Conservation (phyloP, 306 rosid genomes). For the Canavalia gladiata region DNA sequence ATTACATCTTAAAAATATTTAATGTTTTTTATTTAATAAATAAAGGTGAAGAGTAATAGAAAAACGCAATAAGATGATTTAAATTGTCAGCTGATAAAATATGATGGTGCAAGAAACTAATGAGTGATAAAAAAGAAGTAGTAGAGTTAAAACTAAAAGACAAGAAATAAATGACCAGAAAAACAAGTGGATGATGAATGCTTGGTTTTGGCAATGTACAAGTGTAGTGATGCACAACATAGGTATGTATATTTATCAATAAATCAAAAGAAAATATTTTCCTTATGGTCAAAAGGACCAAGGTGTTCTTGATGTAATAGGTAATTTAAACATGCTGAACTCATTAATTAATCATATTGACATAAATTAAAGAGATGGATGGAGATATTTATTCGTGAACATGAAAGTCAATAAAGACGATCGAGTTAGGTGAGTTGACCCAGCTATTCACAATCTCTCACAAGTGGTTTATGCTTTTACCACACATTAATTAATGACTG, state of each 20-base stretch:
- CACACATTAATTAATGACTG: constrained; percentile 1
- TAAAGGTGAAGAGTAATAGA: no score
- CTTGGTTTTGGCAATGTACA: constrained; percentile 18
- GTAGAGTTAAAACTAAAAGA: not conserved
- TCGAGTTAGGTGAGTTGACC: constrained; percentile 43
- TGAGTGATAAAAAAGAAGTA: no score
- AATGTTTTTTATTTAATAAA: no score
- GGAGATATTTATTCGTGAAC: not conserved
- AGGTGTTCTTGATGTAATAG: not conserved
- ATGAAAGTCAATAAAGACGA: constrained; percentile 48
- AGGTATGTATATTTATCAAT: not conserved
- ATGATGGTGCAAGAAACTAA: no score
- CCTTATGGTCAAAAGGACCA: not conserved
- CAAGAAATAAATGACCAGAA: not conserved
- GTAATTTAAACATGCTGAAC: not conserved
- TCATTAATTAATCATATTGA: not conserved
- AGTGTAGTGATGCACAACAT: not conserved
- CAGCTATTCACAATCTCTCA: not conserved
- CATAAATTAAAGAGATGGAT: not conserved
- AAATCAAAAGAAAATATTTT: not conserved
- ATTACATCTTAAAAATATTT: no score
- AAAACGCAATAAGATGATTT: no score
- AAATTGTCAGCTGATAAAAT: no score
- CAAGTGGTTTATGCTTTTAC: not conserved
- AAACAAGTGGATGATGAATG: not conserved